These are phyloP conservation scores for Rhypophila decipiens DNA, from an alignment of 495 filamentous ascomycete species.

Conservation along the genomic window DNA sequence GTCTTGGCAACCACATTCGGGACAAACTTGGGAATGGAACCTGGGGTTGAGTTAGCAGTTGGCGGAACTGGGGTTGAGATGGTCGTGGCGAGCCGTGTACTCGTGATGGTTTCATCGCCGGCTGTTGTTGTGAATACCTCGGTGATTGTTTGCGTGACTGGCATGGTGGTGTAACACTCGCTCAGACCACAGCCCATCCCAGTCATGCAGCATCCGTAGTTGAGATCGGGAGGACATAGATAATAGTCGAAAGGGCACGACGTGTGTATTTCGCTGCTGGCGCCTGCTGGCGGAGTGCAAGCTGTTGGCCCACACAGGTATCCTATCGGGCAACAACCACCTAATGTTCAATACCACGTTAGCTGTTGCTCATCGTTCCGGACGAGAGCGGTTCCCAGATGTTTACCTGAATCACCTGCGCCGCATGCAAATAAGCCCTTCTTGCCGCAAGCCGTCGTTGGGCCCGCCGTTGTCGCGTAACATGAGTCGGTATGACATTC, in stretches of 20 bases:
- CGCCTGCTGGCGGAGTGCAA: conserved; percentile 27
- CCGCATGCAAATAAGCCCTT: conserved; percentile 28
- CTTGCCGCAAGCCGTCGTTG: conserved; percentile 28
- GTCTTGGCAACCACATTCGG: conserved; percentile 34
- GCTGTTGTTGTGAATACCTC: conserved; percentile 27
- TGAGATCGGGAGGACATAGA: conserved; percentile 30
- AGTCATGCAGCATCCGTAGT: conserved; percentile 35
- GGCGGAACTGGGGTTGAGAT: conserved; percentile 22
- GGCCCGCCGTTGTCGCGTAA: conserved; percentile 34
- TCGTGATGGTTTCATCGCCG: conserved; percentile 20
- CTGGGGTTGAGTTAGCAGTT: conserved; percentile 8
- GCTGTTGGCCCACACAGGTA: conserved; percentile 21
- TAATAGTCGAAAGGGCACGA: conserved; percentile 28
- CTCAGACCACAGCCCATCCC: conserved; percentile 32
- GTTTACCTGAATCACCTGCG: conserved; percentile 9
- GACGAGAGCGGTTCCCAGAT: too few relatives aligned
- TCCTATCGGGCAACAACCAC: conserved; percentile 31
- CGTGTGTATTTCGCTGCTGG: conserved; percentile 9
- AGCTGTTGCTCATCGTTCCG: too few relatives aligned
- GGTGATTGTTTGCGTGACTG: conserved; percentile 26
- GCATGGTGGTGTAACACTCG: conserved; percentile 30
- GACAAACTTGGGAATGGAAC: conserved; percentile 27
- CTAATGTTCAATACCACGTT: conserved; percentile 13
- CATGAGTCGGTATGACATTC: conserved; percentile 37
- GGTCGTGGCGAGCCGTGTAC: conserved; percentile 19